Conservation (phyloP, 495 filamentous ascomycete genomes). For the Baudoinia panamericana region DNA sequence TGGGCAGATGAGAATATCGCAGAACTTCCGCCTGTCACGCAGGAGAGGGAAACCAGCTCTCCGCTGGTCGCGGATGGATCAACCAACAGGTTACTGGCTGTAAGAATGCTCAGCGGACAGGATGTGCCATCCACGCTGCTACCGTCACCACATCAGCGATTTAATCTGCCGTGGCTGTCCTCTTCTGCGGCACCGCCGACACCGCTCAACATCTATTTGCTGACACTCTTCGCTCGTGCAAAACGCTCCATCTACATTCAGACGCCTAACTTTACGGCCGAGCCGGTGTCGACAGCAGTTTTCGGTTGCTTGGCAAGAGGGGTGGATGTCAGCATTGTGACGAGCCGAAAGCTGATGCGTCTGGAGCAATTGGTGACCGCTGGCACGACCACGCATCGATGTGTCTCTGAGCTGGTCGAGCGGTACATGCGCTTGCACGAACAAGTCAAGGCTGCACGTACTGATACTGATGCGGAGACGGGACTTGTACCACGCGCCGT, state of each 20-base stretch:
- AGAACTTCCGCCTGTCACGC: too few relatives aligned
- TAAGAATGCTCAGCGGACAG: not conserved
- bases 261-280: conserved; percentile 57
- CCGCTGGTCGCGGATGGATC: not conserved
- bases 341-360: conserved; percentile 53
- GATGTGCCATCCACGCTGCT: conserved; percentile 33
- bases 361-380: conserved; percentile 61
- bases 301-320: conserved; percentile 40
- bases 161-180: conserved; percentile 34
- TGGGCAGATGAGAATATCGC: conserved; percentile 36
- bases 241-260: conserved; percentile 46
- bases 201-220: conserved; percentile 51
- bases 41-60: not conserved
- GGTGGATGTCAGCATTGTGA: conserved; percentile 49
- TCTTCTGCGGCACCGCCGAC: conserved; percentile 41
- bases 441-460: conserved; percentile 5
- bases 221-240: conserved; percentile 41
- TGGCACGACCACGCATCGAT: conserved; percentile 48
- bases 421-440: not conserved
- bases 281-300: conserved; percentile 42
- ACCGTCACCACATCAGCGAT: conserved; percentile 52
- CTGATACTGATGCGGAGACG: conserved; percentile 13
- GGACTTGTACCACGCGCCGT: not conserved
- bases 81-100: not conserved
- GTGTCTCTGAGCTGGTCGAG: conserved; percentile 36